These are phyloP conservation scores for Emergomyces orientalis DNA, from an alignment of 2,329 filamentous ascomycete genomes.

Conservation along the genomic window DNA sequence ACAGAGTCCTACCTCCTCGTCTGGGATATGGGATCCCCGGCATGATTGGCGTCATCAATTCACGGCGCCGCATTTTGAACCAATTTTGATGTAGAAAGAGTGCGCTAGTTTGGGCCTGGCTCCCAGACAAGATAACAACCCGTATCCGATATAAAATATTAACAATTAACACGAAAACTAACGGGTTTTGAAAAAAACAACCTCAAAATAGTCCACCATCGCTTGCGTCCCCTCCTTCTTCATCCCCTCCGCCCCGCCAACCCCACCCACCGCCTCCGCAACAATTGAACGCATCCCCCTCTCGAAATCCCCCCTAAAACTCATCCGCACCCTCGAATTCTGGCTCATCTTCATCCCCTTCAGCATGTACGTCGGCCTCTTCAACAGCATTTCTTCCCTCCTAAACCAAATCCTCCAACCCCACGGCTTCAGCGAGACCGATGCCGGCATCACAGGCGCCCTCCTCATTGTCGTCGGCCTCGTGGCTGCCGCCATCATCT, in stretches of 20 bases:
- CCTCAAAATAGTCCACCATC: slow-evolving; percentile 45
- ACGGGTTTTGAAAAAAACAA: neutral
- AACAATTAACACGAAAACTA: neutral
- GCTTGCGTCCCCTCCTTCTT: slow-evolving; percentile 69
- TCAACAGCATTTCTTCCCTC: slow-evolving; percentile 82
- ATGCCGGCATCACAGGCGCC: slow-evolving; percentile 83
- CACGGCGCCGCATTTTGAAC: neutral
- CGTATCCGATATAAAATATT: neutral
- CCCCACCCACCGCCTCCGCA: slow-evolving; percentile 62
- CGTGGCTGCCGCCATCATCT: slow-evolving; percentile 62
- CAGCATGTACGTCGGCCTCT: slow-evolving; percentile 75
- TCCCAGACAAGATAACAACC: neutral
- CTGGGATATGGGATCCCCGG: neutral
- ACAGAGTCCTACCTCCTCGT: neutral
- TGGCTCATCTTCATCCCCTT: slow-evolving; percentile 78
- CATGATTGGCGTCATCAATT: neutral
- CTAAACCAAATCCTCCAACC: slow-evolving; percentile 84
- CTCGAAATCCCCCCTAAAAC: slow-evolving; percentile 43
- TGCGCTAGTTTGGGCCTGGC: neutral
- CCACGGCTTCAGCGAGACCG: slow-evolving; percentile 71
- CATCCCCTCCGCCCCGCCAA: slow-evolving; percentile 65
- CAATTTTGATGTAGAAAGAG: neutral
- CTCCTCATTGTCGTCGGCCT: slow-evolving; percentile 84
- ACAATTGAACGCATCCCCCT: slow-evolving; percentile 47
- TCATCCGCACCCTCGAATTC: slow-evolving; percentile 58